Evolutionary conservation across 306 rosid genomes (phyloP).

Genomic region (Cyclanthera cordifolia): DNA sequence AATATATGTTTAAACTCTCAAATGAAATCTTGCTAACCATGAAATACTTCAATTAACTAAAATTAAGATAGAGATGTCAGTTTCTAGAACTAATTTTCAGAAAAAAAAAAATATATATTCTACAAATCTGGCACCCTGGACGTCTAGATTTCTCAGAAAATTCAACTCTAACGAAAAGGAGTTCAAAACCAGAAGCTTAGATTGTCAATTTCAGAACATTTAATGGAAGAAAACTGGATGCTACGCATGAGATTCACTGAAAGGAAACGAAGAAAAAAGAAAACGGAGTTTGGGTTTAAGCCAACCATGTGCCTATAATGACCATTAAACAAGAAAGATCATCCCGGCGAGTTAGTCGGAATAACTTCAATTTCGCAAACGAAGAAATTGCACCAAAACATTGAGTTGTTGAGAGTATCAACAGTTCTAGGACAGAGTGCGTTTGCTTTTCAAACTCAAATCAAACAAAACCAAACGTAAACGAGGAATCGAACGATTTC

Average conservation of each 20-base stretch:
- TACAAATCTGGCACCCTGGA: too few relatives aligned
- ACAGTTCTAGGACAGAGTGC: constrained; percentile 74
- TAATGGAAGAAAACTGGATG: background rate
- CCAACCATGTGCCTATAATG: constrained; percentile 38
- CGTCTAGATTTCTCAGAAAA: too few relatives aligned
- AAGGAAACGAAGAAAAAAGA: background rate
- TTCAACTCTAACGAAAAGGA: too few relatives aligned
- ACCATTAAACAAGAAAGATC: background rate
- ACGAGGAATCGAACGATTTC: background rate
- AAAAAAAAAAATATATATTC: too few relatives aligned
- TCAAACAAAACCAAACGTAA: too few relatives aligned
- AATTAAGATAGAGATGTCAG: too few relatives aligned
- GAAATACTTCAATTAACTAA: too few relatives aligned
- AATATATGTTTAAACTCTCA: too few relatives aligned
- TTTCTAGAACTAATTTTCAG: too few relatives aligned
- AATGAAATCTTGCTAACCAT: too few relatives aligned
- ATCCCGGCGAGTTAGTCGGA: constrained; percentile 28
- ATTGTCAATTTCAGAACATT: too few relatives aligned
- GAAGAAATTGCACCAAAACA: constrained; percentile 89
- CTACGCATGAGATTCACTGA: background rate
- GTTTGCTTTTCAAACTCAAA: constrained; percentile 33
- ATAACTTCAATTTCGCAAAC: constrained; percentile 40
- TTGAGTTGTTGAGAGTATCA: constrained; percentile 13
- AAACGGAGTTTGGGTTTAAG: background rate
- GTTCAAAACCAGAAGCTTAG: too few relatives aligned